Percentiles rank a stretch among this genome's conserved stretches.
phyloP scores from a whole-genome alignment of 345 rosid species.

The Mangifera indica region DNA sequence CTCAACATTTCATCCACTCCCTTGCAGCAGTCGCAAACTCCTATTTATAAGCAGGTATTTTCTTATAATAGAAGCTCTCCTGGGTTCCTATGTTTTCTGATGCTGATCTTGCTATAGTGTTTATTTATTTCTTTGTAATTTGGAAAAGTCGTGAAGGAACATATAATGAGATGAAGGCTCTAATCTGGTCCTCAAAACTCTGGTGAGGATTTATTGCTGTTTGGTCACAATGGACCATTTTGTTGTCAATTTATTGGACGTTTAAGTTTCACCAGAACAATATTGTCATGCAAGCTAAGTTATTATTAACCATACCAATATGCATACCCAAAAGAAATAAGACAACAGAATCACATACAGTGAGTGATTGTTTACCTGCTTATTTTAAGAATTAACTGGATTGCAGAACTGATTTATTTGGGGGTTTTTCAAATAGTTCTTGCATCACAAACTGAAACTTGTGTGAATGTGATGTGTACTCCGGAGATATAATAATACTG shows the following conservation, averaged over 20 bases:
- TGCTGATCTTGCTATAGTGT: not conserved
- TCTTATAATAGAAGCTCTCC: conserved; percentile 9
- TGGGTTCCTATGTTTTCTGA: not conserved
- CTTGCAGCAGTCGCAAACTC: conserved; percentile 46
- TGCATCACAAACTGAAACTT: not conserved
- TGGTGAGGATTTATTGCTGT: not conserved
- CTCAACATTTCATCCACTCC: conserved; percentile 41
- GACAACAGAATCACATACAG: not conserved
- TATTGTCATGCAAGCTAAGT: not conserved
- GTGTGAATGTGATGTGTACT: not conserved
- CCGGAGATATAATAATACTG: not conserved
- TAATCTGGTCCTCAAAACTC: not conserved
- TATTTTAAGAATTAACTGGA: not conserved
- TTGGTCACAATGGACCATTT: not conserved
- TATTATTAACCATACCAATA: too few relatives aligned
- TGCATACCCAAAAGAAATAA: not conserved
- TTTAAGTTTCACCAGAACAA: not conserved
- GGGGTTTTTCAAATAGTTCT: too few relatives aligned
- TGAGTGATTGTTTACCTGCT: not conserved
- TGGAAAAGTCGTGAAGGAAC: not conserved
- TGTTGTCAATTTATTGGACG: not conserved
- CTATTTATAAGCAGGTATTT: conserved; percentile 57
- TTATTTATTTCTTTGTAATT: not conserved
- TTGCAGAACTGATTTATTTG: not conserved
- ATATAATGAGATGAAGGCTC: not conserved